Evolutionary conservation across 768 basidiomycete genomes (phyloP), one percentile per base, ranked within the genome.

Genomic region (Boletus bicolor): DNA sequence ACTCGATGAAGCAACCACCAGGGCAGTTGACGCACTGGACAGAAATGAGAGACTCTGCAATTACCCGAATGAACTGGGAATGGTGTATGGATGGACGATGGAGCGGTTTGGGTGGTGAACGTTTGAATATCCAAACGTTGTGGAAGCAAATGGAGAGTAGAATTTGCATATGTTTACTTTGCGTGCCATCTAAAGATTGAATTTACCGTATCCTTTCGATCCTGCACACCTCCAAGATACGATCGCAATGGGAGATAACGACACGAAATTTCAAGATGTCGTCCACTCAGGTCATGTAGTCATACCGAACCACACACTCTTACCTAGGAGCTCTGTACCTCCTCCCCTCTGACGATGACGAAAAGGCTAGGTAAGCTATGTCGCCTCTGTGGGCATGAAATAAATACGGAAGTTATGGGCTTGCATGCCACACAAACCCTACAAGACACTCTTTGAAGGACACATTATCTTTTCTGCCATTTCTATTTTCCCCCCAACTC

Each of bases 301-400:
- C 37, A 5, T 57, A 59, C 58, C 44, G 60, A 35, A 8, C 57
- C 14, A 49, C 55, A 5, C 61, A 62, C 44, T 49, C 57, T 1
- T 64, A 64, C 44, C 56, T 52, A 8, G 63, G 62, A 17, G 53
- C 61, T 10, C 44, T 57, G 3, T 67, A 68, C 44, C 41, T 67
- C 17, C 66, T 67, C 36, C 66, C 66, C 12, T 63, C 61, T 0
- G 61, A 67, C 6, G 51, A 67, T 6, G 58, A 55, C 2, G 67
- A 67, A 42, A 44, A 48, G 19, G 30, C 32, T 7, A 67, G 61
- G 61, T 63, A 44, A 19, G 55, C 15, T 17, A 21, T 9, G 7
- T 14, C 7, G 2, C 10, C 17, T 1, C 7, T 44, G 21, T 26
- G 21, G n/a, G 14, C 7, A 34, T 15, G 36, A 47, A 38, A 30